Percentiles rank a stretch among this genome's conserved stretches.
Conservation (phyloP, 805 yeast genomes). For the Ogataea pini region DNA sequence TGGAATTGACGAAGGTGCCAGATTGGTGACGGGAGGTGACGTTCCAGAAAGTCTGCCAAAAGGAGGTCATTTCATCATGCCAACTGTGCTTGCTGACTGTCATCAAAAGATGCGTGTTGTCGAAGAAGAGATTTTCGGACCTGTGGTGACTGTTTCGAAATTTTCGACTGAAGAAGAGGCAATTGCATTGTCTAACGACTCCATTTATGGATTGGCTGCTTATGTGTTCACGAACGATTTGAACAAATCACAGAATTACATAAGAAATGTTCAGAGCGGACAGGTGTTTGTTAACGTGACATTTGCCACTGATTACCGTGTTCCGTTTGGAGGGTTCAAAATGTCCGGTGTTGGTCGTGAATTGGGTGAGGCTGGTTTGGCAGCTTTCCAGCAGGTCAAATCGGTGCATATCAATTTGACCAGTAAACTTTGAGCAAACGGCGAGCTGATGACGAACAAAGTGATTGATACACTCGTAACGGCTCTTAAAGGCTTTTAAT, state of each 20-base stretch:
- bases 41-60: conserved; percentile 41
- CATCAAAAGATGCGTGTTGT: conserved; percentile 67
- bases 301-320: conserved; percentile 81
- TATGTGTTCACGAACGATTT: conserved; percentile 82
- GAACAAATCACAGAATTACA: conserved; percentile 72
- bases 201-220: conserved; percentile 86
- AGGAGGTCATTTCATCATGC: conserved; percentile 64
- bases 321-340: conserved; percentile 93
- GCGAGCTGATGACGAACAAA: too few relatives aligned
- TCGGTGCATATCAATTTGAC: conserved; percentile 64
- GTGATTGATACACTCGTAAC: too few relatives aligned
- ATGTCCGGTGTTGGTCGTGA: conserved; percentile 93
- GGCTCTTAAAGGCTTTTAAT: too few relatives aligned
- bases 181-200: conserved; percentile 72
- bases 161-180: conserved; percentile 84
- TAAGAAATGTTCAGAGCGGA: conserved; percentile 79
- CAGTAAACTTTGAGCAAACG: conserved; percentile 8
- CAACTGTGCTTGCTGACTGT: conserved; percentile 75
- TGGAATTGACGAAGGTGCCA: conserved; percentile 86
- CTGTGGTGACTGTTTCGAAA: conserved; percentile 82
- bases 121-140: conserved; percentile 85
- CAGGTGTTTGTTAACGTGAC: conserved; percentile 90
- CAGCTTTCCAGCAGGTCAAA: conserved; percentile 82
- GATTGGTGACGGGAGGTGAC: conserved; percentile 66
- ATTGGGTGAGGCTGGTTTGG: conserved; percentile 85